Conservation (phyloP, 2,329 filamentous ascomycete genomes). For the Penicillium sp. region DNA sequence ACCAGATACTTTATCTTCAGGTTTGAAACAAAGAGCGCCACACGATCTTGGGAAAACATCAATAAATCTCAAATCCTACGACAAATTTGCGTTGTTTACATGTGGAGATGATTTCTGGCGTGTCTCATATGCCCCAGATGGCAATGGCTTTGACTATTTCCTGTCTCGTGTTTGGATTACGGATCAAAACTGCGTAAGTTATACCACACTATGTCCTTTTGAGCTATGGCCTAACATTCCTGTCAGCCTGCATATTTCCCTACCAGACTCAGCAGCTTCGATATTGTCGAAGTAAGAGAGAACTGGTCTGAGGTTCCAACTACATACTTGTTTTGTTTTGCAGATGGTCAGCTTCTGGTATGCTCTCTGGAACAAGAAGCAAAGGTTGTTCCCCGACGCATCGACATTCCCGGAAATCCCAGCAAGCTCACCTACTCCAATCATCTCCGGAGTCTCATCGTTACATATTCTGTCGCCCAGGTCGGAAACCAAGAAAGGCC, state of each 20-base stretch:
- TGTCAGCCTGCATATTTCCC: conserved; percentile 42
- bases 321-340: conserved; percentile 50
- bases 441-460: conserved; percentile 50
- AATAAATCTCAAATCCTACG: conserved; percentile 35
- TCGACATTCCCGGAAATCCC: conserved; percentile 44
- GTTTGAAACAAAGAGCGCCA: conserved; percentile 32
- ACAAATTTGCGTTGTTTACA: conserved; percentile 34
- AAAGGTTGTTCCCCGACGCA: conserved; percentile 44
- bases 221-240: conserved; percentile 17
- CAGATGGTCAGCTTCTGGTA: conserved; percentile 49
- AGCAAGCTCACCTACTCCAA: conserved; percentile 48
- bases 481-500: conserved; percentile 29
- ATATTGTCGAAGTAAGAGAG: conserved; percentile 33
- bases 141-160: conserved; percentile 27
- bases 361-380: conserved; percentile 47
- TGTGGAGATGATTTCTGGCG: conserved; percentile 44
- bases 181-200: conserved; percentile 44
- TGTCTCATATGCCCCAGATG: conserved; percentile 29
- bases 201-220: not conserved
- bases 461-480: conserved; percentile 44
- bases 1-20: conserved; percentile 20
- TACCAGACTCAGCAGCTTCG: conserved; percentile 35
- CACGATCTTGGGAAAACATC: conserved; percentile 40
- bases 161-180: conserved; percentile 44
- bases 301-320: conserved; percentile 31